phyloP scores from a whole-genome alignment of 352 stramenopile species.

The Peronospora tabacina region DNA sequence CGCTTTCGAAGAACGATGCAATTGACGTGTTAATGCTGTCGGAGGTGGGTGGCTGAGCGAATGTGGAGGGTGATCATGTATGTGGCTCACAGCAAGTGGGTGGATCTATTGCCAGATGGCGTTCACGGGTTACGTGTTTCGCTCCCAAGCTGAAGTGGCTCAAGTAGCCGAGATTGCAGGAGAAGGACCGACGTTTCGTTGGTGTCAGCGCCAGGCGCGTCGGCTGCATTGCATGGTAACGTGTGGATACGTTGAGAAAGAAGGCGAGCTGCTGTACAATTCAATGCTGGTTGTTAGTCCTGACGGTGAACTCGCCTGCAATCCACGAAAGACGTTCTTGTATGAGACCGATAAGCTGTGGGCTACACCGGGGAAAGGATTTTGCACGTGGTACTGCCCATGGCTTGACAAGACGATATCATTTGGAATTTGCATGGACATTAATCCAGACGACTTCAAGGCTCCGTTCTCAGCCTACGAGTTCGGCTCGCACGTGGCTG shows the following conservation, averaged over 20 bases:
- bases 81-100: constrained; percentile 1
- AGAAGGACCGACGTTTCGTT: constrained; percentile 49
- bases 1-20: constrained; percentile 33
- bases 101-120: constrained; percentile 43
- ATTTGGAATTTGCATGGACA: constrained; percentile 88
- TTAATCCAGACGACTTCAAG: constrained; percentile 79
- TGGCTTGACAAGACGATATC: constrained; percentile 73
- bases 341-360: constrained; percentile 82
- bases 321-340: constrained; percentile 74
- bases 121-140: constrained; percentile 79
- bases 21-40: constrained; percentile 75
- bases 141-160: constrained; percentile 42
- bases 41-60: constrained; percentile 33
- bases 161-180: constrained; percentile 53
- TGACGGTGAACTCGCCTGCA: constrained; percentile 55
- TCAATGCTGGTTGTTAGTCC: constrained; percentile 76
- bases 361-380: constrained; percentile 55
- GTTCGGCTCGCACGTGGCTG: constrained; percentile 50
- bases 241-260: constrained; percentile 62
- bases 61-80: too few relatives aligned
- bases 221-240: constrained; percentile 57
- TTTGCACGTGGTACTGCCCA: constrained; percentile 61
- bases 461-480: constrained; percentile 61
- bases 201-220: constrained; percentile 58
- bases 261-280: constrained; percentile 49